These are phyloP conservation scores for Backusella tuberculispora DNA, from an alignment of 192 early-diverging fungal genomes.

Conservation along the genomic window DNA sequence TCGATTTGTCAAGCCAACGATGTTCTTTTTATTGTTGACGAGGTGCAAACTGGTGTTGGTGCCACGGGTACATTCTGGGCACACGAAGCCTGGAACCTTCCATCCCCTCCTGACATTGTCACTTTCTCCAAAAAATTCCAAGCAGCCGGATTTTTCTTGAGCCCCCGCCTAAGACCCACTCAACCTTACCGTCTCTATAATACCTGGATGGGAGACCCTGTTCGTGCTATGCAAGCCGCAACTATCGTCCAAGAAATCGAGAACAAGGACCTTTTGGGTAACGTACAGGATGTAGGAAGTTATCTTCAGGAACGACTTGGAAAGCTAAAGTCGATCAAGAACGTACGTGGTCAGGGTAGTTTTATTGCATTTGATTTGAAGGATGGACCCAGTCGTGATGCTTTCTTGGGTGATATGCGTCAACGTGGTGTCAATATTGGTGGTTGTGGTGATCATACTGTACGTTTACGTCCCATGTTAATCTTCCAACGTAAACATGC, in stretches of 20 bases:
- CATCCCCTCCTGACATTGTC: slow-evolving; percentile 71
- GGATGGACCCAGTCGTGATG: slow-evolving; percentile 48
- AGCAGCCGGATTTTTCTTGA: slow-evolving; percentile 73
- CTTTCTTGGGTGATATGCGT: slow-evolving; percentile 59
- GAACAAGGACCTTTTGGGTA: slow-evolving; percentile 53
- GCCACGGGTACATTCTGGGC: slow-evolving; percentile 79
- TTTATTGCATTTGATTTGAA: slow-evolving; percentile 75
- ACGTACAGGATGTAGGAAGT: slow-evolving; percentile 53
- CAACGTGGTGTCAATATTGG: slow-evolving; percentile 70
- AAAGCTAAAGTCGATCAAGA: slow-evolving; percentile 51
- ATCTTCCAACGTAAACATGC: slow-evolving; percentile 69
- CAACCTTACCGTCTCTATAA: slow-evolving; percentile 73
- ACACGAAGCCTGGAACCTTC: slow-evolving; percentile 72
- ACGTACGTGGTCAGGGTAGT: slow-evolving; percentile 66
- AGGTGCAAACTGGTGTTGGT: slow-evolving; percentile 78
- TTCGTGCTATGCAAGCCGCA: slow-evolving; percentile 63
- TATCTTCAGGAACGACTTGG: slow-evolving; percentile 60
- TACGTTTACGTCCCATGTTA: slow-evolving; percentile 75
- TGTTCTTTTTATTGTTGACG: slow-evolving; percentile 77
- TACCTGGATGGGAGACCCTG: slow-evolving; percentile 79
- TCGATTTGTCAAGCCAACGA: slow-evolving; percentile 57
- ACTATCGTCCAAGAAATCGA: slow-evolving; percentile 65
- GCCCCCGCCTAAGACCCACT: slow-evolving; percentile 57
- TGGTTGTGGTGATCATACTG: slow-evolving; percentile 61
- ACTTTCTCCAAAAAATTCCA: slow-evolving; percentile 84